A percentile compares a stretch with the other conserved stretches of the same genome.
These are phyloP conservation scores for Salix purpurea DNA, from an alignment of 345 rosid genomes.

Conservation along the genomic window DNA sequence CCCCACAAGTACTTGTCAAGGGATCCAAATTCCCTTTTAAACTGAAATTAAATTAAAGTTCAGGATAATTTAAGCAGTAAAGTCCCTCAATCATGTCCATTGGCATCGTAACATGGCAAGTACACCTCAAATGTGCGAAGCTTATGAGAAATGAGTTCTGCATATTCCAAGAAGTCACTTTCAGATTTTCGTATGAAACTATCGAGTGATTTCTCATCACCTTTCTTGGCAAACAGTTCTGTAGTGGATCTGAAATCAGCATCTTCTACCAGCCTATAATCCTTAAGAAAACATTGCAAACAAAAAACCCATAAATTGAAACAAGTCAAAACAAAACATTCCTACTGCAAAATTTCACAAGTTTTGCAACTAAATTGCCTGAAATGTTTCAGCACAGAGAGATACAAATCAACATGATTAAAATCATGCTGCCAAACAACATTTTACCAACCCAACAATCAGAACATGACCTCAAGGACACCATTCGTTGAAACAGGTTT, in stretches of 20 bases:
- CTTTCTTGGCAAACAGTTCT: slow-evolving; percentile 63
- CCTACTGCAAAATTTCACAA: not conserved
- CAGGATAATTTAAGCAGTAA: not conserved
- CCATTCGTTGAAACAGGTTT: not conserved
- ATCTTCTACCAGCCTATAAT: slow-evolving; percentile 83
- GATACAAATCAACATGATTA: not conserved
- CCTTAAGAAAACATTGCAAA: not conserved
- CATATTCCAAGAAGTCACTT: slow-evolving; percentile 82
- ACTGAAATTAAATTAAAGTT: slow-evolving; percentile 24
- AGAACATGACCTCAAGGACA: not conserved
- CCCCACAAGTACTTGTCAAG: slow-evolving; percentile 59
- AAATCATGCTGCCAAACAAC: not conserved
- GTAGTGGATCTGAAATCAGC: slow-evolving; percentile 71
- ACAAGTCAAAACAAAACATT: not conserved
- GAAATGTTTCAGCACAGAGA: not conserved
- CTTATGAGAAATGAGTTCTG: slow-evolving; percentile 73
- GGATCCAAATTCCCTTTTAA: slow-evolving; percentile 49
- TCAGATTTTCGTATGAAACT: slow-evolving; percentile 90
- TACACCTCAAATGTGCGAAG: slow-evolving; percentile 28
- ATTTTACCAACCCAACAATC: not conserved
- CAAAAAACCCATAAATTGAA: not conserved
- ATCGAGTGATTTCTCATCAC: slow-evolving; percentile 55
- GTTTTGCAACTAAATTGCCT: not conserved
- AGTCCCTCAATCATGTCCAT: not conserved
- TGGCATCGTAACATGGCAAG: not conserved